These are phyloP conservation scores for Penicillium freii DNA, from an alignment of 2,329 filamentous ascomycete species.

Conservation along the genomic window DNA sequence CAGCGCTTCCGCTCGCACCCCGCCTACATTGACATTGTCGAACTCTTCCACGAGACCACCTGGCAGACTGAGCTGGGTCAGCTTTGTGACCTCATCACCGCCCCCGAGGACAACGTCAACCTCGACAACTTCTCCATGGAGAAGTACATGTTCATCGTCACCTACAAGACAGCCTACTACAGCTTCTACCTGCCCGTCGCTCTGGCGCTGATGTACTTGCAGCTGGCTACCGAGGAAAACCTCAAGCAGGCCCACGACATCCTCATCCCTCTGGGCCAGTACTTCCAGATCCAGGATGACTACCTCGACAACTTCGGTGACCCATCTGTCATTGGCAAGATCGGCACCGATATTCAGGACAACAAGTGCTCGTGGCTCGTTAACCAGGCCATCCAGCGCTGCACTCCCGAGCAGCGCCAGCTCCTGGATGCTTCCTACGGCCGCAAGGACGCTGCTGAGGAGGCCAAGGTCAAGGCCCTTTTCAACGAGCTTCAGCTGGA, in stretches of 20 bases:
- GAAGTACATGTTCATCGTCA: constrained; percentile 95
- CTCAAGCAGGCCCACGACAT: constrained; percentile 87
- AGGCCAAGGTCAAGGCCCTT: constrained; percentile 82
- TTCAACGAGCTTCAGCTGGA: constrained; percentile 84
- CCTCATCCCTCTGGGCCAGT: constrained; percentile 94
- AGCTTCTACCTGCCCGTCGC: constrained; percentile 98
- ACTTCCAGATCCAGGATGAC: constrained; percentile 99
- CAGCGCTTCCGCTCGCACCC: constrained; percentile 89
- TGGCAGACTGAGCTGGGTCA: constrained; percentile 96
- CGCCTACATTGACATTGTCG: constrained; percentile 83
- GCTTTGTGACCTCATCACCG: constrained; percentile 89
- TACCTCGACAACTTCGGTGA: constrained; percentile 98
- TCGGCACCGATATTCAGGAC: constrained; percentile 97
- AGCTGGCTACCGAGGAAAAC: constrained; percentile 82
- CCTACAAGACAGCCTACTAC: constrained; percentile 99
- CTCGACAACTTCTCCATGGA: constrained; percentile 92
- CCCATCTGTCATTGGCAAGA: constrained; percentile 92
- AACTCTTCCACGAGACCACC: constrained; percentile 93
- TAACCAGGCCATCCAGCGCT: constrained; percentile 84
- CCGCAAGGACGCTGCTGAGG: constrained; percentile 78
- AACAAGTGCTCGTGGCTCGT: constrained; percentile 99
- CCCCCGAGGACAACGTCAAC: constrained; percentile 89
- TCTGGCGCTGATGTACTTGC: constrained; percentile 79
- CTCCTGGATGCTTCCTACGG: constrained; percentile 92
- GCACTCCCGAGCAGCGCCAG: constrained; percentile 79